Evolutionary conservation across 768 basidiomycete genomes (phyloP), one percentile per base, ranked within the genome.

Genomic region (Sutorius australiensis): DNA sequence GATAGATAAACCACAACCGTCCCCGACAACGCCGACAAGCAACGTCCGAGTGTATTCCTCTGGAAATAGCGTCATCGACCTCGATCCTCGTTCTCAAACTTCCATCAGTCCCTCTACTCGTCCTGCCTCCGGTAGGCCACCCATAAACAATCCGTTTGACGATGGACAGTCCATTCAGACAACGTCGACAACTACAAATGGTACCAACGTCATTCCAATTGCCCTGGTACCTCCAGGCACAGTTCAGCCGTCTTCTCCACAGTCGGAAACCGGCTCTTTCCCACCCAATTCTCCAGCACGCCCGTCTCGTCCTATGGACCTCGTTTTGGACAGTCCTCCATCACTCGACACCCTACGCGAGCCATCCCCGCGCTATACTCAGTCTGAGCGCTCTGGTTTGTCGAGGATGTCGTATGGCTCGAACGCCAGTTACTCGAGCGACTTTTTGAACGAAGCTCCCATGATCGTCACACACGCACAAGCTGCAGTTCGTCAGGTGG

Each of bases 201-300:
- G 81, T 39, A 88, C 90, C 21, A 92, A 92, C 60, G 89, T 91
- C 58, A 92, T 92, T 53, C 89, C 89, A 55, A 92, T 92, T 54
- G 89, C 89, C 12, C 76, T 92, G 39, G 85, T 92, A 33, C 72
- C 85, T 21, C 81, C 86, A 16, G 81, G 81, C 19, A 76, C 79
- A 11, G 66, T 69, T 19, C 57, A 56, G 3, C 44, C 67, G 56
- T 32, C 73, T 69, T 33, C 68, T 69, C 28, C 66, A 12, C 65
- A 67, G 10, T 77, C 81, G 14, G 61, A 60, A 37, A 60, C 61
- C 2, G 50, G 55, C 16, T 39, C 56, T 40, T 50, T 62, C 37
- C 38, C 45, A n/a, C 36, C 57, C 28, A 68, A 72, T 32, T 75
- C 72, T 31, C 83, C 85, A 13, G 57, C 72, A 9, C 82, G 83